Evolutionary conservation across 441 rosid species (phyloP), one percentile per base, ranked within the genome.

Genomic region (Brassica hybrid): DNA sequence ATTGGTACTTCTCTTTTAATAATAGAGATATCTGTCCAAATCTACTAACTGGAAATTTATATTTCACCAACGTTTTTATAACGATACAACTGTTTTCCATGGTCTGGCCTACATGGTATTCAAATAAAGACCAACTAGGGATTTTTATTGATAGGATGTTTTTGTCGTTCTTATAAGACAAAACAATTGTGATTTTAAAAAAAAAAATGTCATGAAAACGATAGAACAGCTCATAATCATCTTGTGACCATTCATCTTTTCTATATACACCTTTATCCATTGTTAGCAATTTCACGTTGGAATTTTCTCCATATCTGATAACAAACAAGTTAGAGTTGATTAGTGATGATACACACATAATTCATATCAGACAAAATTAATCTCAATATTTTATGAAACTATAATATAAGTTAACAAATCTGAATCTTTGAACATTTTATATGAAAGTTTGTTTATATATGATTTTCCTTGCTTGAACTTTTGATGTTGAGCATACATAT

Each of bases 381-480:
- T 52, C 75, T 76, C 27, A 69, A 10, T 34, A 34, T 21, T 3
- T 17, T 38, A 38, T 74, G 19, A 54, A 57, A 52, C n/a, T n/a
- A n/a, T 13, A 9, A 9, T 34, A 8, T 43, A 8, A 59, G n/a
- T n/a, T 12, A 60, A 30, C 34, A n/a, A 10, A 41, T 13, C n/a
- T 3, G 9, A 62, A 34, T 69, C 41, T 12, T 14, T 1, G 2
- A 48, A 76, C 4, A 1, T n/a, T 1, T 14, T 5, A 62, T 23
- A 27, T 5, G 0, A 25, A 36, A 52, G 18, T 38, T 6, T 69
- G 64, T 14, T 67, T 34, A 0, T 45, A 45, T 45, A 19, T 19
- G n/a, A n/a, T 61, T 14, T 36, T 36, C 48, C 9, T 41, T 25
- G 59, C 75, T 76, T 4, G 36, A 18, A 30, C 7, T 41, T 66